Base-by-base conservation (phyloP, 192 early-diverging fungal species). In the Coemansia sp. region DNA sequence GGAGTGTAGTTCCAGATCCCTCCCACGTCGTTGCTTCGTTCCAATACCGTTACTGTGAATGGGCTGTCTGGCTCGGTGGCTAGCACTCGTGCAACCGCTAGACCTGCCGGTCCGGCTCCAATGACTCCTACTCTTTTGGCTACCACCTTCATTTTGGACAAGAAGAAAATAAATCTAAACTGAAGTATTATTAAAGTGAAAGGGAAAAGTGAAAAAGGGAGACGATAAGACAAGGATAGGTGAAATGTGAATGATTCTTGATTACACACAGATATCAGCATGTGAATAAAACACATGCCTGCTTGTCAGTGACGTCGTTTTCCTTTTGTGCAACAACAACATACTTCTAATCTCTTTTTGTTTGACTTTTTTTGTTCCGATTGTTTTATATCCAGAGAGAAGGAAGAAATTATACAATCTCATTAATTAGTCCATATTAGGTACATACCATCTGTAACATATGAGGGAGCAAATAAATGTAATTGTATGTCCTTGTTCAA, bases 1-100 rank as follows among this genome's bases (percentile, higher is more conserved):
- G 77, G 59, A 19, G 86, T 78, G 40, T 85, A 85, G n/a, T 74
- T 73, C 86, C 87, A 88, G 9, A 83, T 71, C 2, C 87, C 87
- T 13, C 87, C 87, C 16, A 78, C 51, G 12, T 64, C 59, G 42
- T 61, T 67, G 64, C 72, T 85, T 18, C 87, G 73, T 37, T 88
- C 87, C 11, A 76, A 71, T 4, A 88, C 74, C 0, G 66, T 80
- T 32, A 88, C 74, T n/a, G 18, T 9, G 16, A 48, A 56, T 1
- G 41, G 19, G 26, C 26, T 6, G 18, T 19, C 45, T 41, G 26
- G 21, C 39, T 61, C 51, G 3, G 41, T 37, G 4, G 60, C 58
- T 37, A 78, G 69, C 15, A 70, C 68, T 10, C 76, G 70, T 6
- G 76, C 67, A 3, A 66, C 67, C 4, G 71, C 76, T 10, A 78